Base-by-base conservation (phyloP, 2,329 filamentous ascomycete species). In the Colletotrichum gigasporum region DNA sequence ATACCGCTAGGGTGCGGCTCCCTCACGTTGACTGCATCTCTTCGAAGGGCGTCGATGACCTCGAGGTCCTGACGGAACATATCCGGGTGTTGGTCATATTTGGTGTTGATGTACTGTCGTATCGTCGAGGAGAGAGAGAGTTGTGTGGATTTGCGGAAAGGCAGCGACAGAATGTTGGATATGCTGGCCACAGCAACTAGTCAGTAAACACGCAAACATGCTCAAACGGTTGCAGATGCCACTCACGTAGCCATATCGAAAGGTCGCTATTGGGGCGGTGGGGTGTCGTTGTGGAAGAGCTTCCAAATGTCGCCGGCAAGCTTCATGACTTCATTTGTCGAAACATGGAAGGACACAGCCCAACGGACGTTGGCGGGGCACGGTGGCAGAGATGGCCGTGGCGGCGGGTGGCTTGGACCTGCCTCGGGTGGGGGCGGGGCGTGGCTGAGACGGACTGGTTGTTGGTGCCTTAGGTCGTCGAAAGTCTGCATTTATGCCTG, bases 71-170 rank as follows among this genome's bases (percentile, higher is more conserved):
- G 87, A 67, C 89, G 88, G 79, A 99, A 99, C 91, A 97, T 97
- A 78, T 97, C 94, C 32, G 96, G 95, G 75, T 97, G 95, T 76
- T 99, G 96, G 78, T 98, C 95, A 90, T 98, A 98, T 85, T 98
- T 97, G 78, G 89, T 91, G 66, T 94, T 97, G 73, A 99, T 98
- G 82, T 99, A 98, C 75, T 96, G 90, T 69, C 92, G 93, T 75
- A 99, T 94, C 51, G 94, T 91, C 66, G 88, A 84, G 58, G 92
- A 91, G 66, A 98, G 86, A 63, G 91, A 91, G 39, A 97, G 84
- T 61, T 90, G 85, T 68, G 91, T 89, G 53, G 94, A 95, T 74
- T 90, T 92, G 71, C 95, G 93, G 79, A 98, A 98, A 8, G 95
- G 94, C 67, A 97, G 84, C 75, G 90, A 88, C 59, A 97, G 86